Evolutionary conservation across 2,329 filamentous ascomycete genomes (phyloP), one percentile per base, ranked within the genome.

Genomic region (Cyphellophora europaea): DNA sequence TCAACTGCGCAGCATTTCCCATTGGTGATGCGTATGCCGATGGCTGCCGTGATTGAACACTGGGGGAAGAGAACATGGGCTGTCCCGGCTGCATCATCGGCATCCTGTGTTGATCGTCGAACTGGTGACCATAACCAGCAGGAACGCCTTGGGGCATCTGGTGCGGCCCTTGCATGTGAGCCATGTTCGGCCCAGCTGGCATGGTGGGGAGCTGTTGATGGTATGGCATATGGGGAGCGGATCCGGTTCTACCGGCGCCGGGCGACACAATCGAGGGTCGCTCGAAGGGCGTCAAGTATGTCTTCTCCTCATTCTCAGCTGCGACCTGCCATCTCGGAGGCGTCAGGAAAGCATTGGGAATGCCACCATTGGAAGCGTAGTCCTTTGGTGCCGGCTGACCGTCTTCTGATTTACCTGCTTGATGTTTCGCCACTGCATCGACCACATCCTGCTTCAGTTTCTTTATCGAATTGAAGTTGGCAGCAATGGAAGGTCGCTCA

Each of bases 61-160:
- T 77, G 32, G 89, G 87, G 11, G 88, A 94, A 6, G 84, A 81
- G 56, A 86, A 91, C 3, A 86, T 85, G 50, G 88, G 86, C 3
- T 79, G 79, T 15, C 83, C 87, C 47, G 80, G 87, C 5, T 79
- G 82, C 38, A 83, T 84, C 63, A 91, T 82, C 47, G 76, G 73
- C 83, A 95, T 93, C 33, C 87, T 77, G 52, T 88, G 84, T 39
- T 33, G 38, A 47, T 93, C 88, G 47, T 79, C 77, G 40, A 77
- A 79, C 49, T 79, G 84, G 47, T 79, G 82, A 25, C 21, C 21
- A n/a, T 25, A 25, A n/a, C 21, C n/a, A 8, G 21, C 8, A n/a
- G n/a, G n/a, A n/a, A n/a, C n/a, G n/a, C n/a, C n/a, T n/a, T n/a
- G n/a, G 45, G 81, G 81, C 50, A 87, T 83, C 38, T 82, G 81